A percentile compares a stretch with the other conserved stretches of the same genome.
Conservation (phyloP, 805 yeast species). For the Starmerella lactis-condensi region DNA sequence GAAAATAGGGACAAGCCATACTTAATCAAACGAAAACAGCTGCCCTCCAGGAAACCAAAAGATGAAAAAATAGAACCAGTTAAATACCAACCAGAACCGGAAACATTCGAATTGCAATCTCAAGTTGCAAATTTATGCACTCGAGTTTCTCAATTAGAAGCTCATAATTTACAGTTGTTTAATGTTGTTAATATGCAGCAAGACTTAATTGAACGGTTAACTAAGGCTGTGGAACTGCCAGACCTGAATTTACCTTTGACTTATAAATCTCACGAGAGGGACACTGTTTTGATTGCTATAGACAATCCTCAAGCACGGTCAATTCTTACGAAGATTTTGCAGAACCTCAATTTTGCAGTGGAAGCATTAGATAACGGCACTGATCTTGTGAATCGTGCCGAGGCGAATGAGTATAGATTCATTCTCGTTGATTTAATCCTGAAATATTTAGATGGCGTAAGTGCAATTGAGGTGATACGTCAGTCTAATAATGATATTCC, state of each 20-base stretch:
- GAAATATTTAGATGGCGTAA: slow-evolving; percentile 43
- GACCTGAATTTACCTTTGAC: background rate
- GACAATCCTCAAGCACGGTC: slow-evolving; percentile 48
- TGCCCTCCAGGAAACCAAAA: slow-evolving; percentile 8
- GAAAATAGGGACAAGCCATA: slow-evolving; percentile 67
- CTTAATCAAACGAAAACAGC: slow-evolving; percentile 57
- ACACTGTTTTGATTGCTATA: slow-evolving; percentile 26
- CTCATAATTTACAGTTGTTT: slow-evolving; percentile 10
- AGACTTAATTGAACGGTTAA: slow-evolving; percentile 11
- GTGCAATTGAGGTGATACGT: slow-evolving; percentile 78
- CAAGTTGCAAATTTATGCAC: slow-evolving; percentile 14
- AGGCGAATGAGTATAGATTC: slow-evolving; percentile 35
- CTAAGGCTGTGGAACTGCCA: slow-evolving; percentile 3
- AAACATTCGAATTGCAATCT: slow-evolving; percentile 17
- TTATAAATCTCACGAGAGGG: background rate
- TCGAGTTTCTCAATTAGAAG: slow-evolving; percentile 10
- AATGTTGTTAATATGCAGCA: slow-evolving; percentile 14
- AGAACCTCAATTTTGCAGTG: slow-evolving; percentile 79
- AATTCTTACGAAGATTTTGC: slow-evolving; percentile 61
- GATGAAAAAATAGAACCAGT: slow-evolving; percentile 10
- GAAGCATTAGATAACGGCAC: slow-evolving; percentile 87
- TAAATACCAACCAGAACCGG: slow-evolving; percentile 20
- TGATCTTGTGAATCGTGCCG: slow-evolving; percentile 72
- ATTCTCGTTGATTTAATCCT: slow-evolving; percentile 41
- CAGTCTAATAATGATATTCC: slow-evolving; percentile 73